Evolutionary conservation across 768 basidiomycete species (phyloP).

Genomic region (Lepiota brunneoincarnata): DNA sequence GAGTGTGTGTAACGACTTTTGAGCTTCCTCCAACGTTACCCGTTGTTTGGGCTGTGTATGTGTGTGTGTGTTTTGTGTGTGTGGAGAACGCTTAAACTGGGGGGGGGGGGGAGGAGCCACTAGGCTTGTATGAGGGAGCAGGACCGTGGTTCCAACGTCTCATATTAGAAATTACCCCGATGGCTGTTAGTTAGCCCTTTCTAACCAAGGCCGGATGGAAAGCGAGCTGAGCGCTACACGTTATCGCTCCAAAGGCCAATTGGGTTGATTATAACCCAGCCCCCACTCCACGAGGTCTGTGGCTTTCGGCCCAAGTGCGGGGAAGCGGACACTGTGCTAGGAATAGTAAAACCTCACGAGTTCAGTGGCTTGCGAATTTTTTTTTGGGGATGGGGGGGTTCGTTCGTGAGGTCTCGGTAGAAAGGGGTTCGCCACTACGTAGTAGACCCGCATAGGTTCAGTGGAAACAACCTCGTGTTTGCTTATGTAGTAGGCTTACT

Average conservation of each 20-base stretch:
- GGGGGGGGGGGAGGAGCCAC: too few species aligned
- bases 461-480: slow-evolving; percentile 1
- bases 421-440: too few species aligned
- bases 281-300: background rate
- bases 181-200: background rate
- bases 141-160: too few species aligned
- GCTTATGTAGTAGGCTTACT: slow-evolving; percentile 2
- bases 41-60: too few species aligned
- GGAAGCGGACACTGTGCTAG: background rate
- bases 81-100: too few species aligned
- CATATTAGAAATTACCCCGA: background rate
- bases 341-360: background rate
- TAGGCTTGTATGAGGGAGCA: too few species aligned
- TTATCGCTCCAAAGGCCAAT: background rate
- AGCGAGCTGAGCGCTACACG: background rate
- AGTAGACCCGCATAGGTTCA: background rate
- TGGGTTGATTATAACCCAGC: background rate
- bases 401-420: too few species aligned
- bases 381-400: background rate
- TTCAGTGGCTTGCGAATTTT: background rate
- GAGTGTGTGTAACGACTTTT: too few species aligned
- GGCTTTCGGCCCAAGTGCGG: background rate
- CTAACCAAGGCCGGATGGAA: slow-evolving; percentile 2
- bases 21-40: too few species aligned
- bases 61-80: too few species aligned